phyloP scores from a whole-genome alignment of 768 basidiomycete species.

The Psilocybe azurescens region DNA sequence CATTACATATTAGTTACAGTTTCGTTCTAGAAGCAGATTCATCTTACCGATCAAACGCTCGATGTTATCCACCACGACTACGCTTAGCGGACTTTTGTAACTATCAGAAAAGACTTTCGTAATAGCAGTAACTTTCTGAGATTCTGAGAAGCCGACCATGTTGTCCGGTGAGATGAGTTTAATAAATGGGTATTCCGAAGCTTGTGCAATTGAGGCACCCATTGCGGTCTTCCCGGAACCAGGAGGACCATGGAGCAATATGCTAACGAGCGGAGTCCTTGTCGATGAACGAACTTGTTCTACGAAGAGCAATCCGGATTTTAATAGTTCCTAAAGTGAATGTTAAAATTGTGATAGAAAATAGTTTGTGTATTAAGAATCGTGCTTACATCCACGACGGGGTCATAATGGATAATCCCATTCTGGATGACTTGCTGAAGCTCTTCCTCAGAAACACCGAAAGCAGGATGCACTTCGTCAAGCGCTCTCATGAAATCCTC shows the following conservation, averaged over 20 bases:
- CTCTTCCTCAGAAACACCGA: constrained; percentile 98
- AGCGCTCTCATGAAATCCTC: constrained; percentile 89
- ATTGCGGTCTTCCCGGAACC: constrained; percentile 95
- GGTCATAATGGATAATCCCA: constrained; percentile 91
- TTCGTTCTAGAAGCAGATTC: background rate
- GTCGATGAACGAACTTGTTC: constrained; percentile 93
- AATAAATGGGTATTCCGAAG: constrained; percentile 96
- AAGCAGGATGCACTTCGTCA: constrained; percentile 94
- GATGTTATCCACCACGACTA: constrained; percentile 94
- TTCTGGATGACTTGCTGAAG: constrained; percentile 92
- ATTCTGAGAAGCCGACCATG: constrained; percentile 96
- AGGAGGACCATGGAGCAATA: constrained; percentile 88
- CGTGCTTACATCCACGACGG: constrained; percentile 73
- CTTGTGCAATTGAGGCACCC: constrained; percentile 91
- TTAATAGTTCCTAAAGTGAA: constrained; percentile 75
- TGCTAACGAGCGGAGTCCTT: constrained; percentile 89
- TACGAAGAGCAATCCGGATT: constrained; percentile 86
- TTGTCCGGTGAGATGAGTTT: constrained; percentile 94
- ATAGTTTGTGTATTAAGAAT: background rate
- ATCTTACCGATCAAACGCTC: constrained; percentile 87
- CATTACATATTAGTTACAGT: background rate
- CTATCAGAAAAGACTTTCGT: constrained; percentile 94
- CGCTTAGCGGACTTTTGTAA: constrained; percentile 96
- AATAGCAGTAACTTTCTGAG: constrained; percentile 89
- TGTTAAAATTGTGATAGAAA: background rate